These are phyloP conservation scores for Diaporthe batatas DNA, from an alignment of 2,329 filamentous ascomycete genomes.

Conservation along the genomic window DNA sequence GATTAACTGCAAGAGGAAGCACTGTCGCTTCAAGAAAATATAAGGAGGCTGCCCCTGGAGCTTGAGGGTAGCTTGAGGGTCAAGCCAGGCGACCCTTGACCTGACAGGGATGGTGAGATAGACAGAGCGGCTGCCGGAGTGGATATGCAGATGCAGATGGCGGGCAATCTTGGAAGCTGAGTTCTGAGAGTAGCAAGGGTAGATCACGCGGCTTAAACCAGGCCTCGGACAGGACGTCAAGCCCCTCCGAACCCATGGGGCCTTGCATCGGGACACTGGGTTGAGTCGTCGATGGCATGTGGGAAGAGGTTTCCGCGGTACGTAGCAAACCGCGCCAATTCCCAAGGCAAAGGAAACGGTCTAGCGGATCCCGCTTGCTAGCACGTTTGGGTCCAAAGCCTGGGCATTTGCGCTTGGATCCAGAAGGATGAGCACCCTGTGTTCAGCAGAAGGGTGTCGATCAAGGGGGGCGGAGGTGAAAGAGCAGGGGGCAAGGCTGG, in stretches of 20 bases:
- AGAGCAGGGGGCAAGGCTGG: not conserved
- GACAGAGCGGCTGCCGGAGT: conserved; percentile 38
- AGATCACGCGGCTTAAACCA: conserved; percentile 31
- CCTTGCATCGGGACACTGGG: conserved; percentile 9
- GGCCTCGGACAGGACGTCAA: conserved; percentile 33
- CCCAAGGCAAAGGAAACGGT: conserved; percentile 36
- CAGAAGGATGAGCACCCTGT: conserved; percentile 34
- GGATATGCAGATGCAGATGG: conserved; percentile 37
- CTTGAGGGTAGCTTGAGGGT: conserved; percentile 30
- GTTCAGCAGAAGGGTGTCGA: conserved; percentile 12
- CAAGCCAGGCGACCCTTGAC: conserved; percentile 30
- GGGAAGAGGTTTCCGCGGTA: conserved; percentile 32
- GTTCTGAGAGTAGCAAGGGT: conserved; percentile 30
- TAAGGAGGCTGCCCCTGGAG: conserved; percentile 34
- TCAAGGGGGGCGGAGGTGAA: conserved; percentile 17
- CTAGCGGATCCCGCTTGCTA: conserved; percentile 34
- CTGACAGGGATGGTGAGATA: conserved; percentile 36
- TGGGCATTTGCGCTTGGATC: conserved; percentile 37
- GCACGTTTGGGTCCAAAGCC: conserved; percentile 36
- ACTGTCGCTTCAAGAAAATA: conserved; percentile 34
- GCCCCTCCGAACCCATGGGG: conserved; percentile 25
- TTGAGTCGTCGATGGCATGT: conserved; percentile 26
- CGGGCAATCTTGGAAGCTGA: conserved; percentile 29
- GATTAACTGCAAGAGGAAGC: conserved; percentile 36
- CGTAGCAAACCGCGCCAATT: conserved; percentile 28